Conservation (phyloP, 2,329 filamentous ascomycete genomes). For the Neopestalotiopsis rosae region DNA sequence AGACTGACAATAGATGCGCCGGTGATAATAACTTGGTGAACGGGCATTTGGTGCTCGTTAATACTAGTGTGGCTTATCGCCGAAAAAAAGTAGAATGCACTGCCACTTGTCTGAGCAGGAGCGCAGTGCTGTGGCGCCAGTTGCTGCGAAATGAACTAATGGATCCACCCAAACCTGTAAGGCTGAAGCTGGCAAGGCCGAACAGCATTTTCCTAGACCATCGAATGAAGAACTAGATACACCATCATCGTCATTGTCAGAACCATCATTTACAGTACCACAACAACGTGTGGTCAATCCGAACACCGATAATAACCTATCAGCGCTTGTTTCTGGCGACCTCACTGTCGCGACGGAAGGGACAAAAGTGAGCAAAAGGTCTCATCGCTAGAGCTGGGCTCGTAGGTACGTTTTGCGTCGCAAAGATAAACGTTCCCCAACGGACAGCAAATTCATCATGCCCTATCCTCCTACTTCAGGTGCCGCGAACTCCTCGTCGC, state of each 20-base stretch:
- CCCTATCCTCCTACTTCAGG: slow-evolving; percentile 88
- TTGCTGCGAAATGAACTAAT: too few species aligned
- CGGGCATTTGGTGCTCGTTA: too few species aligned
- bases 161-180: slow-evolving; percentile 10
- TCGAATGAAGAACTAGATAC: not conserved
- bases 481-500: slow-evolving; percentile 61
- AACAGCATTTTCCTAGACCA: not conserved
- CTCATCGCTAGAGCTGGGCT: slow-evolving; percentile 35
- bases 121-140: too few species aligned
- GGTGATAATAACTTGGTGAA: too few species aligned
- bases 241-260: not conserved
- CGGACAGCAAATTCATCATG: slow-evolving; percentile 71
- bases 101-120: too few species aligned
- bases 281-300: not conserved
- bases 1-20: too few species aligned
- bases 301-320: slow-evolving; percentile 1
- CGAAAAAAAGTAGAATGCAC: too few species aligned
- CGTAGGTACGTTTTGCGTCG: slow-evolving; percentile 56
- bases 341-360: not conserved
- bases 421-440: slow-evolving; percentile 33
- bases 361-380: slow-evolving; percentile 17
- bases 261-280: not conserved
- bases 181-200: not conserved
- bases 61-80: not conserved
- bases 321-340: not conserved